Evolutionary conservation across 208 protist genomes (phyloP).

Genomic region (Trypanosoma caninum): DNA sequence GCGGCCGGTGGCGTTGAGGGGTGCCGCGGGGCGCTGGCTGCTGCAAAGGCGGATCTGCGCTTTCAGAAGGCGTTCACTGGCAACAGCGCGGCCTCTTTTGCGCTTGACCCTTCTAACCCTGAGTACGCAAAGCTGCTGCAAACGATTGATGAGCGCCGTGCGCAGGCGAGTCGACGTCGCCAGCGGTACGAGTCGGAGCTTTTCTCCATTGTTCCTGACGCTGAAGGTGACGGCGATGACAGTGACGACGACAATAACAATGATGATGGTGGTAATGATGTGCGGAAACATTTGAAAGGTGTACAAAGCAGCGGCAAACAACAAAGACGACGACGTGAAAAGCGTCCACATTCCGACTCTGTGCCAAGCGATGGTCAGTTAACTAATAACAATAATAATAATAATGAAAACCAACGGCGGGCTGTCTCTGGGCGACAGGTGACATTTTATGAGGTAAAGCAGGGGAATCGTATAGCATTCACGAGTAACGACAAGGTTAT

Average conservation of each 20-base stretch:
- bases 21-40: constrained; percentile 41
- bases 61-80: constrained; percentile 69
- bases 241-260: background rate
- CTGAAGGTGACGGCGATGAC: constrained; percentile 10
- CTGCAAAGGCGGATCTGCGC: constrained; percentile 60
- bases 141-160: constrained; percentile 74
- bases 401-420: background rate
- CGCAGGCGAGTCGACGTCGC: constrained; percentile 56
- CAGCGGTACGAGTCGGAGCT: constrained; percentile 71
- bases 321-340: constrained; percentile 9
- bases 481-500: constrained; percentile 68
- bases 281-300: constrained; percentile 54
- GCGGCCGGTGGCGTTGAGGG: constrained; percentile 13
- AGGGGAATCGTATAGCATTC: constrained; percentile 43
- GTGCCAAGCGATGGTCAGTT: too few relatives aligned
- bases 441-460: constrained; percentile 70
- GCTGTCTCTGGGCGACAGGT: constrained; percentile 27
- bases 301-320: constrained; percentile 74
- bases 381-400: background rate
- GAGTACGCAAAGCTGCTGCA: constrained; percentile 82
- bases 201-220: constrained; percentile 74
- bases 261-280: constrained; percentile 40
- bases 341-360: too few relatives aligned
- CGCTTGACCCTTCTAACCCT: constrained; percentile 70
- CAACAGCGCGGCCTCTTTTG: constrained; percentile 43